Percentiles rank a stretch among this genome's conserved stretches.
These are phyloP conservation scores for Fraxinus xanthoxyloides DNA, from an alignment of 305 asterid genomes.

Conservation along the genomic window DNA sequence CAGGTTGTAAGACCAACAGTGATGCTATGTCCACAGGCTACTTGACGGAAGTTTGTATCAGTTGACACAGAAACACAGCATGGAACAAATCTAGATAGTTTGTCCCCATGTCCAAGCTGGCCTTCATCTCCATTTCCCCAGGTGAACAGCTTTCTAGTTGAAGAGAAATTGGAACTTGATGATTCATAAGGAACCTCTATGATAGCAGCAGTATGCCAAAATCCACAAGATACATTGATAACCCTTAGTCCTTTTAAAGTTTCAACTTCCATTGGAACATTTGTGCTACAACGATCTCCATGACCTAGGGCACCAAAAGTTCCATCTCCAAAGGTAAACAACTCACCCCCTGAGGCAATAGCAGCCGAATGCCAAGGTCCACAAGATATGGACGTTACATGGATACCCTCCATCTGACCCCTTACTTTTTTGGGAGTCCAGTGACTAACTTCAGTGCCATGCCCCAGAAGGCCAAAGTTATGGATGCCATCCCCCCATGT, in stretches of 20 bases:
- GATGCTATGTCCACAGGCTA: conserved; percentile 67
- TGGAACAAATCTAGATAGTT: conserved; percentile 42
- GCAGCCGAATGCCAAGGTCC: conserved; percentile 87
- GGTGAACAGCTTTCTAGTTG: conserved; percentile 57
- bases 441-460: conserved; percentile 55
- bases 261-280: conserved; percentile 59
- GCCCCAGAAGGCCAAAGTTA: conserved; percentile 66
- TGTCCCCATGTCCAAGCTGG: conserved; percentile 74
- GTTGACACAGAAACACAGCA: conserved; percentile 26
- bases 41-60: conserved; percentile 46
- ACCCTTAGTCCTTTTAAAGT: conserved; percentile 49
- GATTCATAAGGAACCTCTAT: conserved; percentile 39
- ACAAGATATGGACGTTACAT: conserved; percentile 52
- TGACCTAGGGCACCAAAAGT: conserved; percentile 83
- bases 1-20: conserved; percentile 66
- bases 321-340: conserved; percentile 82
- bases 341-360: conserved; percentile 51
- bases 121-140: conserved; percentile 84
- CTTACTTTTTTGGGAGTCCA: conserved; percentile 63
- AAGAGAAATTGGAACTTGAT: conserved; percentile 25
- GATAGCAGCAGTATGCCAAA: conserved; percentile 83
- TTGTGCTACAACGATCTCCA: conserved; percentile 49
- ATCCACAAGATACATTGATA: conserved; percentile 61
- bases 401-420: conserved; percentile 50
- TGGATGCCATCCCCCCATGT: conserved; percentile 76